Evolutionary conservation across 1,284 basidiomycete species (phyloP), one percentile per base, ranked within the genome.

Genomic region (Ceraceosorus guamensis): DNA sequence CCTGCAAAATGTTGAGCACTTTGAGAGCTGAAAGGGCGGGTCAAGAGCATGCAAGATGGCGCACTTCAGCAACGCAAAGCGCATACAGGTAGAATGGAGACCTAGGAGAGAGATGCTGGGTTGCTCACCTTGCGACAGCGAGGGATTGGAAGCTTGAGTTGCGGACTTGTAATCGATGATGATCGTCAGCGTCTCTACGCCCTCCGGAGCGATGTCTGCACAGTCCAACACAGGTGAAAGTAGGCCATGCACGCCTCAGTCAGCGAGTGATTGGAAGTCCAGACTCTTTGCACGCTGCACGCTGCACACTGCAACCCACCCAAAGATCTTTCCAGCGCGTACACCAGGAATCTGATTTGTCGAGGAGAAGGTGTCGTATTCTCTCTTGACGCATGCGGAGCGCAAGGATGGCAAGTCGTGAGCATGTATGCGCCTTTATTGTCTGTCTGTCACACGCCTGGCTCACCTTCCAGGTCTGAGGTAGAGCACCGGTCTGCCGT

Each of bases 1-100:
- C 84, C 76, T 93, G 91, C 41, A 95, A 80, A 63, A 95, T 91
- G 59, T 83, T 80, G 24, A 91, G 80, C 2, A 88, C 84, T n/a
- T 41, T 8, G 37, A 41, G 8, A 34, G n/a, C n/a, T n/a, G n/a
- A n/a, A n/a, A n/a, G n/a, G n/a, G n/a, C n/a, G n/a, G n/a, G n/a
- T n/a, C n/a, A n/a, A n/a, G n/a, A n/a, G n/a, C n/a, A n/a, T n/a
- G n/a, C n/a, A n/a, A n/a, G n/a, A n/a, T n/a, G n/a, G n/a, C n/a
- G n/a, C n/a, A n/a, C n/a, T n/a, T n/a, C n/a, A n/a, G n/a, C n/a
- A n/a, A n/a, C n/a, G n/a, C n/a, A n/a, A n/a, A n/a, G n/a, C n/a
- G n/a, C n/a, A n/a, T n/a, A n/a, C n/a, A n/a, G n/a, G n/a, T n/a
- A n/a, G n/a, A n/a, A n/a, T n/a, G n/a, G n/a, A n/a, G n/a, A n/a